Percentiles rank a stretch among this genome's conserved stretches.
phyloP scores from a whole-genome alignment of 805 yeast species.

The Saccharomyces jurei region DNA sequence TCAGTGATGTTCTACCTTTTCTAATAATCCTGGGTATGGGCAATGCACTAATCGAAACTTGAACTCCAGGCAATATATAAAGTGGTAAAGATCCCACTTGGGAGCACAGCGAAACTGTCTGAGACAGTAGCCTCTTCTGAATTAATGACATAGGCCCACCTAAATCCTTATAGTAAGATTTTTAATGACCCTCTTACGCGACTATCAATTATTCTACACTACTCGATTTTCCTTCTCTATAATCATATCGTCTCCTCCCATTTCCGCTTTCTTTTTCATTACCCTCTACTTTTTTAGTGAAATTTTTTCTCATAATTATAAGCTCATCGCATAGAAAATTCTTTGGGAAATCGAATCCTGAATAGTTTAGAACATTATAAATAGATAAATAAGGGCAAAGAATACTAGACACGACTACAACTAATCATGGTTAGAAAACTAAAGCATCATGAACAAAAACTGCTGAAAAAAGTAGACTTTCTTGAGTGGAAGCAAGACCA shows the following conservation, averaged over 20 bases:
- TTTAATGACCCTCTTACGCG: neutral
- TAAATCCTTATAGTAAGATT: neutral
- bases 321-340: constrained; percentile 12
- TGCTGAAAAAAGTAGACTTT: constrained; percentile 90
- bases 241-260: neutral
- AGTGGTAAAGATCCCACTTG: constrained; percentile 81
- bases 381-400: neutral
- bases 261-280: neutral
- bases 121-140: constrained; percentile 24
- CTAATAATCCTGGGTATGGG: constrained; percentile 50
- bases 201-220: neutral
- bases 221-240: neutral
- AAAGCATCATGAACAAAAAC: constrained; percentile 91
- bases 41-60: constrained; percentile 34
- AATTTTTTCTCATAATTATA: constrained; percentile 1
- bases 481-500: constrained; percentile 96
- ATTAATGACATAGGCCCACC: constrained; percentile 4
- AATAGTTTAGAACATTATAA: neutral
- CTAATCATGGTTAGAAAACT: constrained; percentile 69
- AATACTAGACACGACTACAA: neutral
- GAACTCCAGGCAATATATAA: constrained; percentile 54
- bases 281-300: neutral
- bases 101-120: constrained; percentile 34
- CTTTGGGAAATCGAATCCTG: neutral
- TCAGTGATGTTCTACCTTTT: constrained; percentile 55